These are phyloP conservation scores for Volvox carteri DNA, from an alignment of 163 green algal species.

Conservation along the genomic window DNA sequence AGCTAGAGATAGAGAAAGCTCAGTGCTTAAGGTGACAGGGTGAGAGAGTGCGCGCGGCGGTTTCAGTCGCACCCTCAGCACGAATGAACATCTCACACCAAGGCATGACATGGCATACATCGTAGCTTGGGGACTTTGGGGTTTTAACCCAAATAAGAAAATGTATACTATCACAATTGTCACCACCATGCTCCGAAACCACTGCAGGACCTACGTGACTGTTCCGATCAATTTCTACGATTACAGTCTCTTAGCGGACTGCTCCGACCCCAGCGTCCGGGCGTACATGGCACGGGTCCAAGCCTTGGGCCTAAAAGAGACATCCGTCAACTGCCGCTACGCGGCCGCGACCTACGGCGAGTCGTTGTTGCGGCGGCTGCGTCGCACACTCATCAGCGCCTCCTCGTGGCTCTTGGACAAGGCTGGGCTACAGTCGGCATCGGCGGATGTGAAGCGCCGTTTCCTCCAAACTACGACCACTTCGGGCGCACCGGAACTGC, in stretches of 20 bases:
- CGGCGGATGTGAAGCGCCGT: neutral
- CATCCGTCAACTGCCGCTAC: conserved; percentile 42
- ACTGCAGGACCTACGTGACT: conserved; percentile 28
- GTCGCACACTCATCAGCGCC: neutral
- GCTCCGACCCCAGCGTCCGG: conserved; percentile 11
- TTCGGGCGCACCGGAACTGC: no score
- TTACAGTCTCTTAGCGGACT: conserved; percentile 21
- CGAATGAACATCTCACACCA: no score
- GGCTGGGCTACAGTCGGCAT: neutral
- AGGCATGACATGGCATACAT: no score
- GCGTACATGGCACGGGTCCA: neutral
- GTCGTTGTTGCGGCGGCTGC: conserved; percentile 8
- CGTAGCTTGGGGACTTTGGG: no score
- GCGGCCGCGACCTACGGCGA: neutral
- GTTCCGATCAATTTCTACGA: conserved; percentile 39
- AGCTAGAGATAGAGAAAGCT: no score
- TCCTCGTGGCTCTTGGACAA: neutral
- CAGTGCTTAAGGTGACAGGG: no score
- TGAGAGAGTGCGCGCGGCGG: no score
- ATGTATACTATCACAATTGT: no score
- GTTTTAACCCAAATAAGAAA: no score
- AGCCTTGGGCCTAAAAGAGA: conserved; percentile 5
- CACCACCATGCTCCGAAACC: no score
- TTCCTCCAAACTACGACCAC: neutral
- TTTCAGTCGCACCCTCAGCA: no score